Evolutionary conservation across 805 yeast genomes (phyloP).

Genomic region (Candida fluviatilis): DNA sequence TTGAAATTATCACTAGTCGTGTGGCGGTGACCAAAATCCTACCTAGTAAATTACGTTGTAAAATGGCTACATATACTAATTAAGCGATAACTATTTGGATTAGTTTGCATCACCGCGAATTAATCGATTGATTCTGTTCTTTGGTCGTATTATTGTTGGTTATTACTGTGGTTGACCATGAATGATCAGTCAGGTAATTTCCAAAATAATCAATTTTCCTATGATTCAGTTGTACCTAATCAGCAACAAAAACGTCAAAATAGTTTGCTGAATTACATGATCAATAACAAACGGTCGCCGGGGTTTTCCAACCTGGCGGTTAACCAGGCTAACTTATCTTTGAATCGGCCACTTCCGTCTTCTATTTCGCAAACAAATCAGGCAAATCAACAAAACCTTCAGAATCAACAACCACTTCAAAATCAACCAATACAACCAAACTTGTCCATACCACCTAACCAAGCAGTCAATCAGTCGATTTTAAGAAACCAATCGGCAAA

Average conservation of each 20-base stretch:
- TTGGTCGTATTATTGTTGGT: not conserved
- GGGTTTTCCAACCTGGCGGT: not conserved
- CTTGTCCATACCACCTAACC: too few relatives aligned
- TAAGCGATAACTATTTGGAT: not conserved
- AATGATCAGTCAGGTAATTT: not conserved
- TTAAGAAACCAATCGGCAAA: conserved; percentile 15
- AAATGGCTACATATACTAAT: not conserved
- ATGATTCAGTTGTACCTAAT: conserved; percentile 8
- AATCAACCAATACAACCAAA: conserved; percentile 14
- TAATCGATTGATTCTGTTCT: not conserved
- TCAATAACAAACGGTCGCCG: conserved; percentile 24
- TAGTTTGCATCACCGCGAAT: not conserved
- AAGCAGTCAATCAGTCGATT: not conserved
- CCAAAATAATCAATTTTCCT: not conserved
- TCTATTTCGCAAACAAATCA: not conserved
- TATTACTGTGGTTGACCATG: not conserved
- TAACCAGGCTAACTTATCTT: not conserved
- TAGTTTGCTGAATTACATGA: conserved; percentile 31
- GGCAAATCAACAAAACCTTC: not conserved
- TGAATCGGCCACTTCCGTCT: not conserved
- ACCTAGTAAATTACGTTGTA: not conserved
- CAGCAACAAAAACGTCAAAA: conserved; percentile 38
- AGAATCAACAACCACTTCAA: conserved; percentile 10
- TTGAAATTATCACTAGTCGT: not conserved
- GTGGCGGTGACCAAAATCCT: not conserved